These are phyloP conservation scores for Auxenochlorella pyrenoidosa DNA, from an alignment of 139 green algal species.

Conservation along the genomic window DNA sequence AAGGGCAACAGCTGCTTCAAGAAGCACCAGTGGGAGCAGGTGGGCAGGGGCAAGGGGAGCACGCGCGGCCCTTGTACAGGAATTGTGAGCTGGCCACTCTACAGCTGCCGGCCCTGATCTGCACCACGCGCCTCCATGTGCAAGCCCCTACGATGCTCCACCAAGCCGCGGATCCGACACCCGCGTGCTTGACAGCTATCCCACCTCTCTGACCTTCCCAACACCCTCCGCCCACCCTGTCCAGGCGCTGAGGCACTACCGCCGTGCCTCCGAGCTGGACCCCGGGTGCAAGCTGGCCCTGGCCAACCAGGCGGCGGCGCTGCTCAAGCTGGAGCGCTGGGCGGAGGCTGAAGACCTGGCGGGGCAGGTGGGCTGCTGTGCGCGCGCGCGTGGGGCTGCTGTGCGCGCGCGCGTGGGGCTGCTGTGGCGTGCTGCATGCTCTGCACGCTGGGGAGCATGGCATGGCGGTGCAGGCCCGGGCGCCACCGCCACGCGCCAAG, in stretches of 20 bases:
- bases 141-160: too few species aligned
- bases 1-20: constrained; percentile 20
- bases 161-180: too few species aligned
- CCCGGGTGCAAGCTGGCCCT: neutral
- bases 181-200: too few species aligned
- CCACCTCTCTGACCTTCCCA: neutral
- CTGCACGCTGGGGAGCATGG: too few species aligned
- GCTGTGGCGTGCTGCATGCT: too few species aligned
- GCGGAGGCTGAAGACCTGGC: neutral
- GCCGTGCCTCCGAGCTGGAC: neutral
- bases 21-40: constrained; percentile 15
- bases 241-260: constrained; percentile 13
- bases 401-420: too few species aligned
- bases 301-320: constrained; percentile 6
- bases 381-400: too few species aligned
- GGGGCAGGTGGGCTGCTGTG: neutral
- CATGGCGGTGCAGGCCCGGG: too few species aligned
- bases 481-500: too few species aligned
- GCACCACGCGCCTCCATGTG: too few species aligned
- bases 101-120: too few species aligned
- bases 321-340: constrained; percentile 35
- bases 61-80: neutral
- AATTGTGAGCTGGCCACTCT: neutral
- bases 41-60: too few species aligned
- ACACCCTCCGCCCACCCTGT: neutral